These are phyloP conservation scores for Cutaneotrichosporon cavernicola DNA, from an alignment of 1,284 basidiomycete genomes.

Conservation along the genomic window DNA sequence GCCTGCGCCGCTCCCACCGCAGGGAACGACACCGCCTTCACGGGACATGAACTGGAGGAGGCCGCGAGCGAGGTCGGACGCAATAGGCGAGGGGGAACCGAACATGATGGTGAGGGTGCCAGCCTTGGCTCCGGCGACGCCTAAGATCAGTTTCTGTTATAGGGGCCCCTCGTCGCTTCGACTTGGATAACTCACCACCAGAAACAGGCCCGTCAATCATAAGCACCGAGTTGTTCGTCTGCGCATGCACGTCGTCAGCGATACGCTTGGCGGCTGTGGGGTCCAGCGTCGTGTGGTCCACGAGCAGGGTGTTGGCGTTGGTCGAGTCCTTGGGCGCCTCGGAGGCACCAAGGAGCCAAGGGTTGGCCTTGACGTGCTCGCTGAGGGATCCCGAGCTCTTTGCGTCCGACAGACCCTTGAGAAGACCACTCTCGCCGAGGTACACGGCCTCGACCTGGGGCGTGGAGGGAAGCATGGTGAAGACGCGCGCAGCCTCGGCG, in stretches of 20 bases:
- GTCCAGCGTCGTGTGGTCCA: slow-evolving; percentile 51
- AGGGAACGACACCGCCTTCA: slow-evolving; percentile 40
- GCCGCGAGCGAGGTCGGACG: slow-evolving; percentile 38
- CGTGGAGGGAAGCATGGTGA: slow-evolving; percentile 57
- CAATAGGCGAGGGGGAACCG: slow-evolving; percentile 35
- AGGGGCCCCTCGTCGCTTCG: neutral
- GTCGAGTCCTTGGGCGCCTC: slow-evolving; percentile 1
- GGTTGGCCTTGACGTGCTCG: slow-evolving; percentile 48
- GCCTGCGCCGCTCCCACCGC: slow-evolving; percentile 45
- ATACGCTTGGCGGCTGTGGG: slow-evolving; percentile 42
- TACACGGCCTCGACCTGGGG: slow-evolving; percentile 54
- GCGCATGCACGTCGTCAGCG: slow-evolving; percentile 35
- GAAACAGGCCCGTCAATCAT: slow-evolving; percentile 51
- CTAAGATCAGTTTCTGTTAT: slow-evolving; percentile 22
- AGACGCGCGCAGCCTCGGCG: slow-evolving; percentile 49
- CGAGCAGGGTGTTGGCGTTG: slow-evolving; percentile 40
- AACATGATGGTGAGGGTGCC: slow-evolving; percentile 49
- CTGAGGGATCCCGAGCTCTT: slow-evolving; percentile 48
- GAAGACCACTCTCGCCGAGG: slow-evolving; percentile 37
- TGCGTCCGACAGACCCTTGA: slow-evolving; percentile 54
- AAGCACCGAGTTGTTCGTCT: slow-evolving; percentile 30
- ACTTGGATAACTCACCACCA: slow-evolving; percentile 33
- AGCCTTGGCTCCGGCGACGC: slow-evolving; percentile 40
- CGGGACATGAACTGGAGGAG: slow-evolving; percentile 46
- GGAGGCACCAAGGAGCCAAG: slow-evolving; percentile 18